Evolutionary conservation across 352 stramenopile species (phyloP), one percentile per base, ranked within the genome.

Genomic region (Globisporangium spinosum): DNA sequence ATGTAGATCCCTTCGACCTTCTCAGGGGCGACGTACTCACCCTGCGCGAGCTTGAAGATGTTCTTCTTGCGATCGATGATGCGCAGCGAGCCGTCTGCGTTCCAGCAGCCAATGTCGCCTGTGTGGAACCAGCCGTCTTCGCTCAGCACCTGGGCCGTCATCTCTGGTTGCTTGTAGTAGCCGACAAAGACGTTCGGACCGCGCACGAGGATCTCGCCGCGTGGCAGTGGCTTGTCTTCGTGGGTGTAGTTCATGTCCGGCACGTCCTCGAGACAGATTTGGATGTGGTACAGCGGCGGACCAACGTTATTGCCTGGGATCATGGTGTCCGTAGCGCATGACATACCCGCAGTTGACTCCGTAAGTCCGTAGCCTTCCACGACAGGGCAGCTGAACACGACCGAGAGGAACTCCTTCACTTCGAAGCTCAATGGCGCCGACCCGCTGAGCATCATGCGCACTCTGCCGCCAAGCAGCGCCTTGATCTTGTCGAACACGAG

Each of bases 401-500:
- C 90, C 59, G 97, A 85, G 72, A 98, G 94, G 71, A 98, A 98
- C 51, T 90, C 90, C 77, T 98, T 97, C 25, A 98, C 94, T 27
- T 96, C 91, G 40, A 86, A 75, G 20, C 91, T 89, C 45, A 99
- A 79, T 0, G 97, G 96, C 9, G 97, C 97, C 0, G 93, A 98
- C 22, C 95, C 97, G 49, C 83, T 98, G 5, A 98, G 79, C 76
- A 99, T 95, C 10, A 98, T 65, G 6, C 90, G 82, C 61, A 98
- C 73, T 29, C 87, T 77, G 51, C 97, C 91, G 17, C 97, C 97
- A 15, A 99, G 72, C 17, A 89, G 84, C 38, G 77, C 83, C 72
- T 98, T 96, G 53, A 98, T 84, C 73, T 98, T 98, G 70, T 89
- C 89, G 67, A 99, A 99, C 56, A 99, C 82, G 32, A 99, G 72